phyloP scores from a whole-genome alignment of 225 moss, liverwort and hornwort species.

The Bryoerythrophyllum caledonicum region DNA sequence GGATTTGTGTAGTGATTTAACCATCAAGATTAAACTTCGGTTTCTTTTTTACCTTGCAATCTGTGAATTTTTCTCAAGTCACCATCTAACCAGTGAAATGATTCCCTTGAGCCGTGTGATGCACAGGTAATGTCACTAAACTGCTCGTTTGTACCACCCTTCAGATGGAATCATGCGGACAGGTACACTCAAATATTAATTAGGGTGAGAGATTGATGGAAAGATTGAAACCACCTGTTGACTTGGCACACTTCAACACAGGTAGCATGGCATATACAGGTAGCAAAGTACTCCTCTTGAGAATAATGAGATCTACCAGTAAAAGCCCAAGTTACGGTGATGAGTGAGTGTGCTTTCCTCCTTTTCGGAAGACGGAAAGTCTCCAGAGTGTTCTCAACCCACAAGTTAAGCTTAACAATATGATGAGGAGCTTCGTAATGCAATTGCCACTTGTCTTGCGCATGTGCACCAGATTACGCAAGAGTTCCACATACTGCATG shows the following conservation, averaged over 20 bases:
- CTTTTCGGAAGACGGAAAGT: neutral
- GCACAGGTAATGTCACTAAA: neutral
- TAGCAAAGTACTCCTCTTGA: neutral
- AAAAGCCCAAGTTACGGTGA: neutral
- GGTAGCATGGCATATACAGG: slow-evolving; percentile 16
- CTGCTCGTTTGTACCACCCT: neutral
- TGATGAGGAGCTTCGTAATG: neutral
- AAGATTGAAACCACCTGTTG: slow-evolving; percentile 18
- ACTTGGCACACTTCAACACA: slow-evolving; percentile 23
- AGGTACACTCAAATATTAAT: slow-evolving; percentile 1
- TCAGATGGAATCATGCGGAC: neutral
- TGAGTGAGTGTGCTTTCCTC: neutral
- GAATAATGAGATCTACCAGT: slow-evolving; percentile 4
- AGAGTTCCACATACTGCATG: neutral
- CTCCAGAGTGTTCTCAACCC: neutral
- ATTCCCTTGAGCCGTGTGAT: slow-evolving; percentile 1
- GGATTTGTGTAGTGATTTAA: neutral
- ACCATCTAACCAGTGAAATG: no score
- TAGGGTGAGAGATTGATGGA: neutral
- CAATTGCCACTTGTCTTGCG: slow-evolving; percentile 18
- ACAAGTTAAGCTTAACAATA: slow-evolving; percentile 7
- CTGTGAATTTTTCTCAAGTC: slow-evolving; percentile 10
- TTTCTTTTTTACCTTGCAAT: slow-evolving; percentile 6
- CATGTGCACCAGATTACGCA: neutral
- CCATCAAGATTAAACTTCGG: neutral